A percentile compares a stretch with the other conserved stretches of the same genome.
Evolutionary conservation across 2,329 filamentous ascomycete genomes (phyloP).

Genomic region (Xylaria sp.): DNA sequence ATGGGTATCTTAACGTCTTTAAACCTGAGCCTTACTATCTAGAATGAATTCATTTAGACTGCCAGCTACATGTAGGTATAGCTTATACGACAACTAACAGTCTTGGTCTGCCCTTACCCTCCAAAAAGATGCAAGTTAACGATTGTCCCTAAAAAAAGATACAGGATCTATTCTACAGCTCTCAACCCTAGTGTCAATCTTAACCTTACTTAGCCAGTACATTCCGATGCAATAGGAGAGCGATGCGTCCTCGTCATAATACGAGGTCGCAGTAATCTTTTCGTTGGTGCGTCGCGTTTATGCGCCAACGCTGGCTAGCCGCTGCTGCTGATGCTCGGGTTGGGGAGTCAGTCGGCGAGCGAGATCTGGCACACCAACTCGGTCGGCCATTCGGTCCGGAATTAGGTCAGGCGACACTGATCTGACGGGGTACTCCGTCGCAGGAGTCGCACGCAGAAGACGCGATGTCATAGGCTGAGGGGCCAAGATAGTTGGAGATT

Average conservation of each 20-base stretch:
- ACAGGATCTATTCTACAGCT: conserved; percentile 22
- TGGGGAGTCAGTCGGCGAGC: conserved; percentile 48
- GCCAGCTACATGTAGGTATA: conserved; percentile 12
- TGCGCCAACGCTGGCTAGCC: conserved; percentile 47
- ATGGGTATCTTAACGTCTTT: conserved; percentile 34
- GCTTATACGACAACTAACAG: conserved; percentile 11
- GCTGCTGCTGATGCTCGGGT: conserved; percentile 48
- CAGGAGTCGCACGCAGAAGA: conserved; percentile 64
- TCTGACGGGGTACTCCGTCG: conserved; percentile 64
- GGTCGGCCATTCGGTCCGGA: conserved; percentile 71
- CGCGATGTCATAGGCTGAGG: conserved; percentile 67
- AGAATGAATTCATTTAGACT: conserved; percentile 15
- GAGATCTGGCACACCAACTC: conserved; percentile 61
- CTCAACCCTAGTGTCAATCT: conserved; percentile 18
- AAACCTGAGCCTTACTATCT: conserved; percentile 20
- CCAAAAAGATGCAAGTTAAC: conserved; percentile 14
- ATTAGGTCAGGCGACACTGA: conserved; percentile 68
- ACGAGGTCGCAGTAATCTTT: not conserved
- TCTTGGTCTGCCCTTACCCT: conserved; percentile 6
- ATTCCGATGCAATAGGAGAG: conserved; percentile 9
- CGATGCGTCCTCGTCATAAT: not conserved
- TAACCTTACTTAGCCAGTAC: conserved; percentile 6
- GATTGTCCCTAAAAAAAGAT: conserved; percentile 23
- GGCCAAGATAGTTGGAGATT: conserved; percentile 58
- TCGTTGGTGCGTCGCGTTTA: conserved; percentile 24